Percentiles rank a stretch among this genome's conserved stretches.
These are phyloP conservation scores for Podospora bellae-mahoneyi DNA, from an alignment of 495 filamentous ascomycete species.

Conservation along the genomic window DNA sequence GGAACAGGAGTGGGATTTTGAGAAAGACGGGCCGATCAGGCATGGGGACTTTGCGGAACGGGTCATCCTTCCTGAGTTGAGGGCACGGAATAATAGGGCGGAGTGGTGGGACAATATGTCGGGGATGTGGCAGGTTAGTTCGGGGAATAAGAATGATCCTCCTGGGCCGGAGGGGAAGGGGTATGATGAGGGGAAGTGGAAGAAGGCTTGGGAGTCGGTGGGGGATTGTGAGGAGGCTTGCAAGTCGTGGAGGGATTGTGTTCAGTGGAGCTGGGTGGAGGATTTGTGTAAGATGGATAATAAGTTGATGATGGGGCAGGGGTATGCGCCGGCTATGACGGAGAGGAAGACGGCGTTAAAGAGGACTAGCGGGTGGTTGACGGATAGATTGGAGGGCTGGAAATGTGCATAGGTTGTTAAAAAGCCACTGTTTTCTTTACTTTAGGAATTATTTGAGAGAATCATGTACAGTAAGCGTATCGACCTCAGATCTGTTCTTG, in stretches of 20 bases:
- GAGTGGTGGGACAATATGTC: slow-evolving; percentile 20
- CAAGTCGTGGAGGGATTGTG: slow-evolving; percentile 11
- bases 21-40: background rate
- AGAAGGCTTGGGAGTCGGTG: slow-evolving; percentile 10
- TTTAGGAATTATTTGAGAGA: too few species aligned
- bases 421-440: background rate
- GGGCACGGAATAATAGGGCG: slow-evolving; percentile 1
- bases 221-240: slow-evolving; percentile 16
- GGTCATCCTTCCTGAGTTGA: slow-evolving; percentile 5
- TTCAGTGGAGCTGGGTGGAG: slow-evolving; percentile 20
- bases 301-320: slow-evolving; percentile 18
- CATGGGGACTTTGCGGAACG: slow-evolving; percentile 11
- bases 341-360: slow-evolving; percentile 19
- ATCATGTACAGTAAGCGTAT: too few species aligned
- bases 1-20: slow-evolving; percentile 8
- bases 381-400: slow-evolving; percentile 11
- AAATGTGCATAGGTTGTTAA: background rate
- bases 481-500: too few species aligned
- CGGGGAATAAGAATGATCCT: slow-evolving; percentile 12
- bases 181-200: slow-evolving; percentile 10
- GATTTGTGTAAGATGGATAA: slow-evolving; percentile 19
- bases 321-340: slow-evolving; percentile 15
- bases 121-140: slow-evolving; percentile 9
- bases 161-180: slow-evolving; percentile 4
- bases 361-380: slow-evolving; percentile 17